These are phyloP conservation scores for Chondrostereum purpureum DNA, from an alignment of 1,284 basidiomycete species.

Conservation along the genomic window DNA sequence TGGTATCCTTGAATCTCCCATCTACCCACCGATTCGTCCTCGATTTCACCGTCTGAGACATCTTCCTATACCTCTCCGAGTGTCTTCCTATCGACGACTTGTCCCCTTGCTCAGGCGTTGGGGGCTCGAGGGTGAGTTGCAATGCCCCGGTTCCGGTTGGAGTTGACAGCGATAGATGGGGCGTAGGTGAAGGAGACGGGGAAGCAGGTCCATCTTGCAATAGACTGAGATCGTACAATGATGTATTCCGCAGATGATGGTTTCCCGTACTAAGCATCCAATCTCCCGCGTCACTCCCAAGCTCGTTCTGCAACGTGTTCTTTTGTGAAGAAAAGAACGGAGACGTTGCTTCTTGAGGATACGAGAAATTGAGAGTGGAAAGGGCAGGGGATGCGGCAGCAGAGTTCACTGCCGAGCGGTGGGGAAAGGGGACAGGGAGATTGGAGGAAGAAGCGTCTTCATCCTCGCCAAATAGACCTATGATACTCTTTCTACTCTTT, in stretches of 20 bases:
- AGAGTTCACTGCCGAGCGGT: neutral
- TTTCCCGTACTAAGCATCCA: constrained; percentile 33
- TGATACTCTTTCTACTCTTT: constrained; percentile 51
- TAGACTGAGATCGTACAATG: constrained; percentile 39
- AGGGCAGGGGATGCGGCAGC: neutral
- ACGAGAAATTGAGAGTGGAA: neutral
- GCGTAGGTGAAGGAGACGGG: constrained; percentile 29
- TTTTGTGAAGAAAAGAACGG: constrained; percentile 6
- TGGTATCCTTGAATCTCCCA: constrained; percentile 34
- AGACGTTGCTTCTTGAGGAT: neutral
- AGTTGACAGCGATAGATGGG: constrained; percentile 13
- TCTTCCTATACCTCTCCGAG: constrained; percentile 30
- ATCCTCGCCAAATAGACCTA: constrained; percentile 53
- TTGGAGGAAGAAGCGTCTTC: constrained; percentile 8
- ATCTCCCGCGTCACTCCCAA: constrained; percentile 46
- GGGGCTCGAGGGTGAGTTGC: constrained; percentile 33
- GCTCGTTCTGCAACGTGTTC: constrained; percentile 53
- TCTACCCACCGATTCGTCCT: constrained; percentile 51
- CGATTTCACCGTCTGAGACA: constrained; percentile 48
- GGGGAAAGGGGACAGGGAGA: neutral
- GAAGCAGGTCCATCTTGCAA: constrained; percentile 24
- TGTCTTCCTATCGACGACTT: constrained; percentile 1
- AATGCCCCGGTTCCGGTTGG: constrained; percentile 19
- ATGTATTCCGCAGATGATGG: constrained; percentile 41
- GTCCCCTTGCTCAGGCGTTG: constrained; percentile 21